phyloP scores from a whole-genome alignment of 192 early-diverging fungal species.

The Coemansia sp. region DNA sequence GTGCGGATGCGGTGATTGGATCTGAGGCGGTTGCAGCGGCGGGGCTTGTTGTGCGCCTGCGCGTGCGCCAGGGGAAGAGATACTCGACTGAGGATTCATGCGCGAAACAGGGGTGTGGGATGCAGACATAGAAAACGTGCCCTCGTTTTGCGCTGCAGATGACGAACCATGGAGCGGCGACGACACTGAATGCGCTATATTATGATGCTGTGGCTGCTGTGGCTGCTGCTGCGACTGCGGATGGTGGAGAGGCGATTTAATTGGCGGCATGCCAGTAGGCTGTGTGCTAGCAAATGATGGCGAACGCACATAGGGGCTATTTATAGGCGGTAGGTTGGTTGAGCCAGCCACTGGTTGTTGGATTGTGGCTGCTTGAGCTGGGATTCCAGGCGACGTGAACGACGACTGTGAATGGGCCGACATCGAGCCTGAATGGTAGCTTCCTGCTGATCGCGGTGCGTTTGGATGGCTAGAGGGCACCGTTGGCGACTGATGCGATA shows the following conservation, averaged over 20 bases:
- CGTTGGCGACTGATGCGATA: slow-evolving; percentile 37
- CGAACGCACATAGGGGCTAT: slow-evolving; percentile 40
- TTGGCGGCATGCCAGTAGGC: slow-evolving; percentile 21
- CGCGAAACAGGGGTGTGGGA: slow-evolving; percentile 29
- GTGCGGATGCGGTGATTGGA: slow-evolving; percentile 43
- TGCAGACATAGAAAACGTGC: slow-evolving; percentile 19
- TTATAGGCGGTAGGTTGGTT: slow-evolving; percentile 29
- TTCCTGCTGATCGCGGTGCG: slow-evolving; percentile 35
- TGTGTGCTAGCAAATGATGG: slow-evolving; percentile 34
- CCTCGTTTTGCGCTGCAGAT: slow-evolving; percentile 19
- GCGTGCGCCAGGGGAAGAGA: slow-evolving; percentile 42
- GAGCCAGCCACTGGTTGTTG: slow-evolving; percentile 1
- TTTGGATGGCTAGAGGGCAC: slow-evolving; percentile 17
- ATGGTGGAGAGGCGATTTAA: slow-evolving; percentile 21
- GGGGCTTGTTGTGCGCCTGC: slow-evolving; percentile 6
- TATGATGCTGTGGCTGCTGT: slow-evolving; percentile 22
- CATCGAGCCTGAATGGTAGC: slow-evolving; percentile 30
- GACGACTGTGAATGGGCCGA: slow-evolving; percentile 40
- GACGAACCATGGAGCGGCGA: slow-evolving; percentile 30
- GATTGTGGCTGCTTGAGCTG: background rate
- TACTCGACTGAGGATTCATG: slow-evolving; percentile 16
- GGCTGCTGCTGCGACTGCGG: slow-evolving; percentile 13
- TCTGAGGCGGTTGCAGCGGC: slow-evolving; percentile 9
- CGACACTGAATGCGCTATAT: slow-evolving; percentile 21
- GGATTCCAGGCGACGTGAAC: slow-evolving; percentile 13